phyloP scores from a whole-genome alignment of 345 rosid genomes.

The Eutrema heterophyllum region DNA sequence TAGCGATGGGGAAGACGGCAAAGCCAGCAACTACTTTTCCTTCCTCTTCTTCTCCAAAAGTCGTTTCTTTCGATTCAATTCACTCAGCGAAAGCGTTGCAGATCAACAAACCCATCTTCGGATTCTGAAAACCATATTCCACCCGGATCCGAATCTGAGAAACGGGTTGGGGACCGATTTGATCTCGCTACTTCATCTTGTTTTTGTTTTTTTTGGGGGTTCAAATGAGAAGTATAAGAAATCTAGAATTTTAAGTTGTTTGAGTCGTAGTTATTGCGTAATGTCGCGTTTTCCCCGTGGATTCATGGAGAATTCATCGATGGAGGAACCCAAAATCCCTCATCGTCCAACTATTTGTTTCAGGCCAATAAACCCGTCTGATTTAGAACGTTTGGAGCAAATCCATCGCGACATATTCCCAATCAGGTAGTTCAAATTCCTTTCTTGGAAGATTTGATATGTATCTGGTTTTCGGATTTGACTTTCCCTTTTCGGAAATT shows the following conservation, averaged over 20 bases:
- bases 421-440: constrained; percentile 46
- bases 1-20: neutral
- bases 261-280: neutral
- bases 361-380: constrained; percentile 68
- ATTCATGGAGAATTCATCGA: constrained; percentile 38
- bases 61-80: constrained; percentile 16
- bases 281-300: constrained; percentile 41
- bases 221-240: neutral
- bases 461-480: constrained; percentile 13
- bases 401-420: constrained; percentile 79
- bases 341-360: constrained; percentile 60
- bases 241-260: neutral
- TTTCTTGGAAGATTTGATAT: neutral
- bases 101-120: constrained; percentile 19
- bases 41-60: constrained; percentile 1
- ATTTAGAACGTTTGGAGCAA: constrained; percentile 65
- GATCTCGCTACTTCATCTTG: neutral
- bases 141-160: constrained; percentile 11
- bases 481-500: constrained; percentile 6
- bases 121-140: neutral
- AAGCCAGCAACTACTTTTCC: constrained; percentile 9
- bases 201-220: neutral
- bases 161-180: neutral
- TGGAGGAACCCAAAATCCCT: constrained; percentile 44
- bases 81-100: constrained; percentile 1